Percentiles rank a stretch among this genome's conserved stretches.
Evolutionary conservation across 345 rosid species (phyloP).

Genomic region (Carallia brachiata): DNA sequence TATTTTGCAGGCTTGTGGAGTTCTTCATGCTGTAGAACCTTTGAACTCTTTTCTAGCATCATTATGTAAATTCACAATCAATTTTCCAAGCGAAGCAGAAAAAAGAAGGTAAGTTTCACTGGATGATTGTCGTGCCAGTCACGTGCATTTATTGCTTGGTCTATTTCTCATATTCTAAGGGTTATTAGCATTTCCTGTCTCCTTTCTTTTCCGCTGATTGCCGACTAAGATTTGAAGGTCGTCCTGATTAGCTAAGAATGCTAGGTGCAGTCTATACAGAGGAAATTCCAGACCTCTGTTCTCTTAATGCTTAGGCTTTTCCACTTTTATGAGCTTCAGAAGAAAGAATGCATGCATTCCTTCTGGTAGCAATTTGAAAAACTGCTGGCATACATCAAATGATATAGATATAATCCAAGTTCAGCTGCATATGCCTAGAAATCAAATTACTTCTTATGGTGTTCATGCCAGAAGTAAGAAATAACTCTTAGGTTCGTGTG

Average conservation of each 20-base stretch:
- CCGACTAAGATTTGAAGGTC: no score
- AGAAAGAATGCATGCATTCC: background rate
- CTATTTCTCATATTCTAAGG: background rate
- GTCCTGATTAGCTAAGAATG: no score
- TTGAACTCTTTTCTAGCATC: constrained; percentile 95
- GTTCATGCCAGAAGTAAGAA: no score
- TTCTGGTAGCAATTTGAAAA: background rate
- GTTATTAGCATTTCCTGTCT: background rate
- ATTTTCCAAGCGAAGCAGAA: constrained; percentile 74
- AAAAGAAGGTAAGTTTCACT: constrained; percentile 55
- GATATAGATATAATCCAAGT: no score
- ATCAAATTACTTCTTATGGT: background rate
- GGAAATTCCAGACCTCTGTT: no score
- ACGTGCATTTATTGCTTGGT: background rate
- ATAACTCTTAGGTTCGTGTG: no score
- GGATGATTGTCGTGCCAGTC: background rate
- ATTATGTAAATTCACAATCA: constrained; percentile 88
- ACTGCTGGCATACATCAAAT: no score
- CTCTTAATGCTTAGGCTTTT: no score
- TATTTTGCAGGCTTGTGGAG: constrained; percentile 87
- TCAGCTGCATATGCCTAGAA: background rate
- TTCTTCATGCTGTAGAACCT: constrained; percentile 94
- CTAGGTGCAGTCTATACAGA: no score
- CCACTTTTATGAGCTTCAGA: no score
- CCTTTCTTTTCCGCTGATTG: background rate